Percentiles rank a stretch among this genome's conserved stretches.
These are phyloP conservation scores for Paracoccidioides brasiliensis DNA, from an alignment of 2,329 filamentous ascomycete genomes.

Conservation along the genomic window DNA sequence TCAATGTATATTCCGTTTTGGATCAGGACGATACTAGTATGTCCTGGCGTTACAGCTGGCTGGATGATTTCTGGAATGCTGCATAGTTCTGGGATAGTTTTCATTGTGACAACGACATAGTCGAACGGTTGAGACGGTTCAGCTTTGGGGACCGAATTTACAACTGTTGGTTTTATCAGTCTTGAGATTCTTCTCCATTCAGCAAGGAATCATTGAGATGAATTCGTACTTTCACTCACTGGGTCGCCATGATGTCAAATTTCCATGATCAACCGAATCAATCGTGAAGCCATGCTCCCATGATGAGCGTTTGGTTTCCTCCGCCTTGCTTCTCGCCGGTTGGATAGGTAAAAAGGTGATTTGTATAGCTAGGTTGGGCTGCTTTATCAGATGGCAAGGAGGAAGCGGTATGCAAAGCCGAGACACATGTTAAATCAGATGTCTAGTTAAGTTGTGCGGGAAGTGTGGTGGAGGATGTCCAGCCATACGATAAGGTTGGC, in stretches of 20 bases:
- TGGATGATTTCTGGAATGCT: not conserved
- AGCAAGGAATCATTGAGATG: not conserved
- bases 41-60: not conserved
- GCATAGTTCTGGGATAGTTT: not conserved
- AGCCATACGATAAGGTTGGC: no score
- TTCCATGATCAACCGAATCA: not conserved
- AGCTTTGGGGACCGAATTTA: not conserved
- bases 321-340: not conserved
- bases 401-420: no score
- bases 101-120: not conserved
- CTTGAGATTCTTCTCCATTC: not conserved
- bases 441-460: no score
- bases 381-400: no score
- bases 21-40: not conserved
- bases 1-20: conserved; percentile 1
- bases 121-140: not conserved
- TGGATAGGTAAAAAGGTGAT: not conserved
- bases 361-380: no score
- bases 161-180: not conserved
- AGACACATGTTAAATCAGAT: no score
- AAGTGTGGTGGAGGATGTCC: no score
- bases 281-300: not conserved
- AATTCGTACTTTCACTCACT: not conserved
- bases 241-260: not conserved
- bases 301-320: not conserved